Base-by-base conservation (phyloP, 1,139 yeast species). In the Lodderomyces parapsilosis region DNA sequence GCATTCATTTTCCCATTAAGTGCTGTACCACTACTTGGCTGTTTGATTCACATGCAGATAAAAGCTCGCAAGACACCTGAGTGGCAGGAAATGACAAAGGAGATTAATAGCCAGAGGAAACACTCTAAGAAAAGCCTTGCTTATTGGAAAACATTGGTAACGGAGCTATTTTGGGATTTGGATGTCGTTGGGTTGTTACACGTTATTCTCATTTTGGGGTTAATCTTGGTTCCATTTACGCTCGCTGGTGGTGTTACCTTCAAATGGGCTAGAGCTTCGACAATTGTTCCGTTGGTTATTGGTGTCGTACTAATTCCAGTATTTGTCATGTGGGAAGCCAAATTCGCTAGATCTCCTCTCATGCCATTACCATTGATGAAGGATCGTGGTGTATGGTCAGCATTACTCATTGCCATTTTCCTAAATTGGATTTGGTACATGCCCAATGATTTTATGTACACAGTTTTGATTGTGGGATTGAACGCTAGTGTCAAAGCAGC, bases 1-100 rank as follows among this genome's bases (percentile, higher is more conserved):
- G 90, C 90, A 1, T 81, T 83, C 56, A 82, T 86, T 48, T 74
- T 82, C 66, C 91, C 93, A 23, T 67, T 83, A 27, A 59, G 78
- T 5, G 70, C 83, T 52, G 45, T 85, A 17, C 93, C 93, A 19
- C 63, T 86, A 44, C 52, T 81, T 23, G 47, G 49, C 9, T 75
- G 83, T 53, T 66, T 81, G 54, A 32, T 71, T 9, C 85, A 83
- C 58, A 81, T 83, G 85, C 59, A 71, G 48, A 59, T 59, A 40
- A 57, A 65, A 43, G 91, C 88, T n/a, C 56, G 71, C 33, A 71
- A 65, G 43, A 71, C 75, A 14, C 72, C 71, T 6, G 83, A 78
- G 44, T 64, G 79, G 69, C 43, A 45, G 31, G 45, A 39, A 2
- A 53, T 68, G 38, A 45, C 41, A 19, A 56, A 51, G 67, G 65